These are phyloP conservation scores for Thermomucor indicae-seudaticae DNA, from an alignment of 371 early-diverging fungal genomes.

Conservation along the genomic window DNA sequence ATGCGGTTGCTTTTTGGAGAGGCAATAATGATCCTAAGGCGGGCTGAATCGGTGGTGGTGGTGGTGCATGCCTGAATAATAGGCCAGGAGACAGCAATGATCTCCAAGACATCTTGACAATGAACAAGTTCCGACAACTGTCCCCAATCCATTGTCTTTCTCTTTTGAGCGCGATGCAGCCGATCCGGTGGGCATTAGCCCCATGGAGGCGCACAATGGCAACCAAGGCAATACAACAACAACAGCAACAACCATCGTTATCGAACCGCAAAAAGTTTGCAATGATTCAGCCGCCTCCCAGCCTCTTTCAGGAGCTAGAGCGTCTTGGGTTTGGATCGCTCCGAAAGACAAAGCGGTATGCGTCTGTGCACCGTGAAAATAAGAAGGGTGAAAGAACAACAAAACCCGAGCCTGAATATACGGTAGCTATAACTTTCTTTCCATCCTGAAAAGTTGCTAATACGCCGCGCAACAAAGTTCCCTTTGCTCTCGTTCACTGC, in stretches of 20 bases:
- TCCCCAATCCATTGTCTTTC: no score
- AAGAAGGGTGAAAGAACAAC: constrained; percentile 6
- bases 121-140: no score
- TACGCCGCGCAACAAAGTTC: constrained; percentile 38
- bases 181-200: background rate
- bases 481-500: constrained; percentile 65
- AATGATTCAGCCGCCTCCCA: constrained; percentile 33
- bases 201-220: background rate
- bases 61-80: no score
- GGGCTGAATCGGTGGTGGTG: no score
- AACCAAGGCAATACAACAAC: background rate
- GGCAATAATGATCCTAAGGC: no score
- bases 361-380: constrained; percentile 19
- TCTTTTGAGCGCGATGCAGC: no score
- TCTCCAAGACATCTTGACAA: no score
- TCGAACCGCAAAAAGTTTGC: constrained; percentile 49
- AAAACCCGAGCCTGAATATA: constrained; percentile 28
- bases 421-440: constrained; percentile 7
- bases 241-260: constrained; percentile 1
- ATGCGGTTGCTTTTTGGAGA: no score
- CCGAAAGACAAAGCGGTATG: constrained; percentile 33
- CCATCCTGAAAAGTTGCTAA: background rate
- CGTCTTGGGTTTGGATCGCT: constrained; percentile 40
- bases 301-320: constrained; percentile 37
- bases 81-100: no score